phyloP scores from a whole-genome alignment of 441 rosid species.

The Syzygium malaccense region DNA sequence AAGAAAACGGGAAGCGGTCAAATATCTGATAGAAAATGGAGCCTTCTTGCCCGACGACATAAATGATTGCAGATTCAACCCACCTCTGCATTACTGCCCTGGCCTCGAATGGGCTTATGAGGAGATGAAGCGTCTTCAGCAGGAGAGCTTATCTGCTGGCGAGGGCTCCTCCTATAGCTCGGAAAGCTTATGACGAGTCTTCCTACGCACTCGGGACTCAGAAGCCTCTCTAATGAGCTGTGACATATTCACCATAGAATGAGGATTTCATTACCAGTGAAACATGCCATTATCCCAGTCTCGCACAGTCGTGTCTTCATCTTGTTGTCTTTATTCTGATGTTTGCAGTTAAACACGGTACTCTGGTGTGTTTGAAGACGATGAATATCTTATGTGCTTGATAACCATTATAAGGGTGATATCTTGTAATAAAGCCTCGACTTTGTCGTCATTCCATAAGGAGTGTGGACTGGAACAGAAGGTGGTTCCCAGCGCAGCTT shows the following conservation, averaged over 20 bases:
- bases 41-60: conserved; percentile 84
- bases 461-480: background rate
- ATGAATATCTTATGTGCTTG: background rate
- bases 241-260: background rate
- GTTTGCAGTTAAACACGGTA: background rate
- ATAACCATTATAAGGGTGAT: background rate
- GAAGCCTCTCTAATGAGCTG: background rate
- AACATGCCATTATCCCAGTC: background rate
- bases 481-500: background rate
- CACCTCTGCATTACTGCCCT: conserved; percentile 81
- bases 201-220: background rate
- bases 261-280: background rate
- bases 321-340: background rate
- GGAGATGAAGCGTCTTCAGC: conserved; percentile 55
- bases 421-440: background rate
- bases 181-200: conserved; percentile 25
- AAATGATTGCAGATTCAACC: conserved; percentile 72
- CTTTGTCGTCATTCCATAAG: background rate
- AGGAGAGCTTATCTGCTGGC: conserved; percentile 36
- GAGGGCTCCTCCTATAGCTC: conserved; percentile 46
- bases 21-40: conserved; percentile 70
- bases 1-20: conserved; percentile 71
- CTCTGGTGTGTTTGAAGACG: background rate
- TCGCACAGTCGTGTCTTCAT: background rate
- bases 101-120: conserved; percentile 96